Base-by-base conservation (phyloP, 495 filamentous ascomycete species). In the Evernia prunastri region DNA sequence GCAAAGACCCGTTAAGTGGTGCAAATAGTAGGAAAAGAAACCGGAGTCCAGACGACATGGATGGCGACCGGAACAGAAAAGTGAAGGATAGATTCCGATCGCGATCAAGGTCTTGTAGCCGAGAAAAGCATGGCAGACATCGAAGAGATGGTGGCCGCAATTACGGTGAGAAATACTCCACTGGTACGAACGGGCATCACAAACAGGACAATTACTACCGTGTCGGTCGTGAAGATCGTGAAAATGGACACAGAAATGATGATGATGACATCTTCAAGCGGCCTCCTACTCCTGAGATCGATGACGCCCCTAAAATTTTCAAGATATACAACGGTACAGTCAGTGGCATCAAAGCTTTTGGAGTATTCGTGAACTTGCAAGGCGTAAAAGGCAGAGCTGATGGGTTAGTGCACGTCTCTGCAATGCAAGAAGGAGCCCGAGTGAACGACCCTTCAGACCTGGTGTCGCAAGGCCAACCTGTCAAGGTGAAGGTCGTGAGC, bases 321-420 rank as follows among this genome's bases (percentile, higher is more conserved):
- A 98, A 98, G 72, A 77, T 96, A 1, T 98, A 98, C 71, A 85
- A 90, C 70, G 94, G 94, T 20, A 84, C 85, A 64, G 88, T 97
- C 49, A 96, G 90, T 4, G 91, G 92, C 0, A 80, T 97, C 37
- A 97, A 96, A 72, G 89, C 96, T 67, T 98, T 97, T 76, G 94
- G 94, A 40, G 90, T 87, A 17, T 98, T 98, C 74, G 92, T 98
- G 58, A 97, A 93, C 68, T 75, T 98, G n/a, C 79, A 85, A 69
- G 89, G 90, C 31, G 87, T 98, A 6, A 85, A 80, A 72, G 91
- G 92, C 20, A 95, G 91, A 71, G 88, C 95, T 29, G 92, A 96
- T 70, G 94, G 94, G 4, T 81, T 98, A 71, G 93, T 97, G 9
- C 94, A 98, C 74, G 84, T 98, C n/a, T 96, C 93, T 37, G 89